Conservation (phyloP, 192 early-diverging fungal species). For the Geranomyces michiganensis region DNA sequence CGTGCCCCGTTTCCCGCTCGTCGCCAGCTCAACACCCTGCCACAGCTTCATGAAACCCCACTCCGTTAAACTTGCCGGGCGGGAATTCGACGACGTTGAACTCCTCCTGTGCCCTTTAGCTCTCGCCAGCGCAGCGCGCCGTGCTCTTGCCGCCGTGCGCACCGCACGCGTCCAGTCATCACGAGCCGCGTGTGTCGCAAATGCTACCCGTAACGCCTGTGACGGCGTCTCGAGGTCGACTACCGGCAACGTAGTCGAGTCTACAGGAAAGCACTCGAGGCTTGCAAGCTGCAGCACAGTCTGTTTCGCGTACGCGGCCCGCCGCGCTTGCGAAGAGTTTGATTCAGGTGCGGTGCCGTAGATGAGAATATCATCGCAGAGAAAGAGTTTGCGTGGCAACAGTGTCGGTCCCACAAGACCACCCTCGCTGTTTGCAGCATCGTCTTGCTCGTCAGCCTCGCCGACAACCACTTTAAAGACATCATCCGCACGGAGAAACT, state of each 20-base stretch:
- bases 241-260: background rate
- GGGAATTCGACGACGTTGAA: background rate
- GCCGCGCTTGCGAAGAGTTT: background rate
- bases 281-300: slow-evolving; percentile 18
- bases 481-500: slow-evolving; percentile 13
- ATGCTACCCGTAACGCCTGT: background rate
- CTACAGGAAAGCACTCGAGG: slow-evolving; percentile 9
- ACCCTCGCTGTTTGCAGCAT: background rate
- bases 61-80: slow-evolving; percentile 12
- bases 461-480: slow-evolving; percentile 18
- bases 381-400: background rate
- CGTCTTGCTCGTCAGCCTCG: slow-evolving; percentile 1
- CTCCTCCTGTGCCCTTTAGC: background rate
- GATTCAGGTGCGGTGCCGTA: slow-evolving; percentile 11
- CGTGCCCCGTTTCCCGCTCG: slow-evolving; percentile 8
- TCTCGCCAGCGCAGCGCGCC: slow-evolving; percentile 3
- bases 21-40: slow-evolving; percentile 22
- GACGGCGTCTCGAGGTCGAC: slow-evolving; percentile 17
- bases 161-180: slow-evolving; percentile 8
- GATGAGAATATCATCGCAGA: slow-evolving; percentile 20
- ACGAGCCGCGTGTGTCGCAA: background rate
- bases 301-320: slow-evolving; percentile 13
- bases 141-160: slow-evolving; percentile 8
- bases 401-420: no score
- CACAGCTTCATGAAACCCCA: slow-evolving; percentile 28